Evolutionary conservation across 768 basidiomycete species (phyloP).

Genomic region (Mycena galericulata): DNA sequence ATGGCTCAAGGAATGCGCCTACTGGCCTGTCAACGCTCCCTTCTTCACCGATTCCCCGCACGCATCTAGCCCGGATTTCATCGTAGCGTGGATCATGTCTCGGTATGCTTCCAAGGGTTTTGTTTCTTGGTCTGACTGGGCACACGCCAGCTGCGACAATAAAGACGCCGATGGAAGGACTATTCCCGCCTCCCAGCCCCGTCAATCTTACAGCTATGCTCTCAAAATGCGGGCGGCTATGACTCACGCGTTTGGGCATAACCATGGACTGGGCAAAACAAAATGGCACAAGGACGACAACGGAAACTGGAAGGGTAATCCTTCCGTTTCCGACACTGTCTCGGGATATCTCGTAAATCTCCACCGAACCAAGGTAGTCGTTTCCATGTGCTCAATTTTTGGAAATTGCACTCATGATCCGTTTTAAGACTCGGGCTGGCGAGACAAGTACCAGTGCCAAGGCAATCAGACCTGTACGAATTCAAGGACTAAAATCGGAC

Average conservation of each 20-base stretch:
- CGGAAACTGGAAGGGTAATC: neutral
- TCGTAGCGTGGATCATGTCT: slow-evolving; percentile 4
- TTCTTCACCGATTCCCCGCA: neutral
- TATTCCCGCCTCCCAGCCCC: neutral
- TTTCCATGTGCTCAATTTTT: neutral
- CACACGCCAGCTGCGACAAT: neutral
- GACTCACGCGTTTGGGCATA: neutral
- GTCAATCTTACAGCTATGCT: neutral
- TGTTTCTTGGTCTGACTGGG: neutral
- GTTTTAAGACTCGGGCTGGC: neutral
- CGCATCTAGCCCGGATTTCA: neutral
- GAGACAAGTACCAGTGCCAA: neutral
- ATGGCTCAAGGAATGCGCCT: too few relatives aligned
- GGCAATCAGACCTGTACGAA: neutral
- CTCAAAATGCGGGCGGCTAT: neutral
- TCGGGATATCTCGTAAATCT: slow-evolving; percentile 5
- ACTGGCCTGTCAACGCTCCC: neutral
- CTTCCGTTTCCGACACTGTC: too few relatives aligned
- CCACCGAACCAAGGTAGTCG: slow-evolving; percentile 1
- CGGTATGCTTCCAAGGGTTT: neutral
- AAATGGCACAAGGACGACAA: neutral
- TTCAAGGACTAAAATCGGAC: neutral
- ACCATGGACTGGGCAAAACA: slow-evolving; percentile 1
- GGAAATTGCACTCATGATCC: neutral
- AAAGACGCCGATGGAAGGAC: neutral